Base-by-base conservation (phyloP, 495 filamentous ascomycete genomes). In the Talaromyces wortmannii region DNA sequence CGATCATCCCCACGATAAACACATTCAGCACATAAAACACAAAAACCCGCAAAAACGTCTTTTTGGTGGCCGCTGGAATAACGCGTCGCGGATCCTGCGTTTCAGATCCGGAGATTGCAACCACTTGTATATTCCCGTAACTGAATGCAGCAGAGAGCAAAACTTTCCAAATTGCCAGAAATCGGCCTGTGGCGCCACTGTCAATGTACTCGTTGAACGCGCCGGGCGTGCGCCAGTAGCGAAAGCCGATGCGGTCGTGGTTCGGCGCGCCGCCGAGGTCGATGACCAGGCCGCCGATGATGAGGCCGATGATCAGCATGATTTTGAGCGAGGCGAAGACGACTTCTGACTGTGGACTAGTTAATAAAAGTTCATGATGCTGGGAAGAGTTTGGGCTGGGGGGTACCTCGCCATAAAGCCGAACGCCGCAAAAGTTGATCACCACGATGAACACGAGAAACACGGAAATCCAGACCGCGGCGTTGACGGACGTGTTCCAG, bases 31-130 rank as follows among this genome's bases (percentile, higher is more conserved):
- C 66, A 70, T 95, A 95, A 76, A 96, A 95, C 73, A 95, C 80
- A 53, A 86, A 66, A 62, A 96, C 90, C 48, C 91, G 87, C 77
- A 88, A 91, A 70, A 95, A 94, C 48, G 90, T 89, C 55, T 89
- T 83, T 47, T 84, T 85, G 6, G 85, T 85, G 4, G 91, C 91
- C 55, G 79, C 78, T 46, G 90, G 90, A 54, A 96, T 83, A 48
- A 88, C 86, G 61, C 82, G 83, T 36, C 84, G 76, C 2, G 91
- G 91, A 59, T 89, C 88, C 16, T 79, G 80, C 52, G 90, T 85
- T 69, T 96, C 91, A 55, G 87, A 87, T 7, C 87, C 90, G 0
- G 90, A 86, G 12, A 94, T 78, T 48, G 81, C 86, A 16, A 89
- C 80, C 57, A 85, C 77, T 64, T 92, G 87, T 15, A 78, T 76